These are phyloP conservation scores for Ustilago trichophora DNA, from an alignment of 1,284 basidiomycete genomes.

Conservation along the genomic window DNA sequence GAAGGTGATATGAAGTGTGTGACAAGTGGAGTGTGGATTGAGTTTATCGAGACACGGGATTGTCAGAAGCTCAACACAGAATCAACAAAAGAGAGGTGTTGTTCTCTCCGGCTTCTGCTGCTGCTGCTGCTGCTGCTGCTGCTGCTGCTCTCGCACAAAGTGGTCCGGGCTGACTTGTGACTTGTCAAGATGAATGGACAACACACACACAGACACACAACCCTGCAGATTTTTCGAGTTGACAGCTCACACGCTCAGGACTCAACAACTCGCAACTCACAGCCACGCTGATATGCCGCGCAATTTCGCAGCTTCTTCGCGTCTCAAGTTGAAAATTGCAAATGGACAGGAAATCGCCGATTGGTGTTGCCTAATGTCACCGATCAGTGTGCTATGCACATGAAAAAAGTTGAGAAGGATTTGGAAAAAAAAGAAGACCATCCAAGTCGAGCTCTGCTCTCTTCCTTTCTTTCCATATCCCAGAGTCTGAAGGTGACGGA, in stretches of 20 bases:
- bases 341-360: not conserved
- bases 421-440: no score
- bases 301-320: not conserved
- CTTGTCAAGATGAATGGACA: no score
- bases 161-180: no score
- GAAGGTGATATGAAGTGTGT: not conserved
- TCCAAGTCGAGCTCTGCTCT: not conserved
- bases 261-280: no score
- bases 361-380: no score
- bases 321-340: not conserved
- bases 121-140: not conserved
- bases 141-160: no score
- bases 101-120: conserved; percentile 1
- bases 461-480: conserved; percentile 20
- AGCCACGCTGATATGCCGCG: no score
- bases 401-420: not conserved
- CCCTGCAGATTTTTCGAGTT: no score
- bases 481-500: conserved; percentile 48
- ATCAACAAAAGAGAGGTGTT: not conserved
- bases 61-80: not conserved
- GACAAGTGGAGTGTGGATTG: no score
- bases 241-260: no score
- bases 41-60: not conserved
- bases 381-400: no score
- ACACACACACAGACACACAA: no score